These are phyloP conservation scores for Trichosporon sp. DNA, from an alignment of 1,284 basidiomycete genomes.

Conservation along the genomic window DNA sequence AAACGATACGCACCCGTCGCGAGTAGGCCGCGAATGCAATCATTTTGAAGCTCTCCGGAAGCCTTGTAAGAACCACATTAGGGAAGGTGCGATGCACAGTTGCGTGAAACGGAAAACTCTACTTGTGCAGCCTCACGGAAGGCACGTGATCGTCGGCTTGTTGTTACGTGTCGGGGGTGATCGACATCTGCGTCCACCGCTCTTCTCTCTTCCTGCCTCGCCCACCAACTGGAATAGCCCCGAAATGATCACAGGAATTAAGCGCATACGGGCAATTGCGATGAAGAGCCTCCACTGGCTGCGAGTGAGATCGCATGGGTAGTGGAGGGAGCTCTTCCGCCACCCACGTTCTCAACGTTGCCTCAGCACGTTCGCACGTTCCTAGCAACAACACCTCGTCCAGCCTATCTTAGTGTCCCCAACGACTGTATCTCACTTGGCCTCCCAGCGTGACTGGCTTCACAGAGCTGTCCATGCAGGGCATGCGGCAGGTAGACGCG, in stretches of 20 bases:
- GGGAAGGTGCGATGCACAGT: not conserved
- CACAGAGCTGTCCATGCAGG: not conserved
- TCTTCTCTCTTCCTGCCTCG: not conserved
- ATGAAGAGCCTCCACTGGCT: not conserved
- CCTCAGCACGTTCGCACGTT: slow-evolving; percentile 1
- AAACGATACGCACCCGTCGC: not conserved
- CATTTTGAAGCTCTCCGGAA: not conserved
- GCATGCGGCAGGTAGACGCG: not conserved
- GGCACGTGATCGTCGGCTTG: not conserved
- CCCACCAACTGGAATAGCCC: not conserved
- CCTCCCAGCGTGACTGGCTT: not conserved
- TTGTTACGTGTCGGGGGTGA: not conserved
- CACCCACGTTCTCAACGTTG: slow-evolving; percentile 1
- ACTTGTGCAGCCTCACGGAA: not conserved
- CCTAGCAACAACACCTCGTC: not conserved
- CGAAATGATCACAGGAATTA: not conserved
- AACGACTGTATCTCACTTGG: not conserved
- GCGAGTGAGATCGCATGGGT: not conserved
- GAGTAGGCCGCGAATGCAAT: too few species aligned
- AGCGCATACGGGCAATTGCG: not conserved
- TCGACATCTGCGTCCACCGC: not conserved
- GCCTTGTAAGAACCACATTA: not conserved
- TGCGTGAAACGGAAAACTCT: not conserved
- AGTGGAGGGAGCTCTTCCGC: not conserved
- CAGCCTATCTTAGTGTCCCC: slow-evolving; percentile 4